Evolutionary conservation across 441 rosid genomes (phyloP).

Genomic region (Corymbia citriodora): DNA sequence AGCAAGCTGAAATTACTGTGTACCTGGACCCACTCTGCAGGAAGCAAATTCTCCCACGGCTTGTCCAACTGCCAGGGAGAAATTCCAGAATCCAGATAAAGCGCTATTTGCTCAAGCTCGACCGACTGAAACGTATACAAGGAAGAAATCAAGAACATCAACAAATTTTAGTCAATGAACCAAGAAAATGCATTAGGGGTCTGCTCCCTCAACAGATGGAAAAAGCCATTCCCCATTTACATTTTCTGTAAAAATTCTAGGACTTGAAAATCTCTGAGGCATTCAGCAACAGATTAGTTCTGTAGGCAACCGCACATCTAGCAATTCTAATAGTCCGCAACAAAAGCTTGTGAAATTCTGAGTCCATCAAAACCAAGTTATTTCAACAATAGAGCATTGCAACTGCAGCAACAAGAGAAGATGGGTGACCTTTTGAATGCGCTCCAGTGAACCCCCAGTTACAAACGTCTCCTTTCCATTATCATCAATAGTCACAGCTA

Average conservation of each 20-base stretch:
- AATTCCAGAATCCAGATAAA: constrained; percentile 95
- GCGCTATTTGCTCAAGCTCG: constrained; percentile 89
- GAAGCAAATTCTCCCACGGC: constrained; percentile 88
- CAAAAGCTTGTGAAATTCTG: background rate
- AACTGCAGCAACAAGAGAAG: background rate
- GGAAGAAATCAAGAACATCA: background rate
- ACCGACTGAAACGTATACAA: constrained; percentile 53
- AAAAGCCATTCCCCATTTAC: background rate
- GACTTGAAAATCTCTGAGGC: background rate
- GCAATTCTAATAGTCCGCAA: background rate
- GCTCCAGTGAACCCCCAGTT: constrained; percentile 71
- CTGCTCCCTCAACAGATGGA: background rate
- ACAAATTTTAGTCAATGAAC: background rate
- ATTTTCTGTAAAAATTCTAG: background rate
- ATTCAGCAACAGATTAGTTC: background rate
- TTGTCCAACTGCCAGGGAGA: constrained; percentile 81
- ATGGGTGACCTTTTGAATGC: constrained; percentile 69
- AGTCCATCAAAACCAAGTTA: background rate
- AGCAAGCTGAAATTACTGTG: background rate
- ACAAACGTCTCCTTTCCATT: constrained; percentile 90
- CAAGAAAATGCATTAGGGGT: background rate
- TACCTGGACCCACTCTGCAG: constrained; percentile 98
- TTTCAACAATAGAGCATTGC: background rate
- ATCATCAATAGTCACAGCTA: constrained; percentile 92
- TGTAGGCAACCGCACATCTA: background rate